Percentiles rank a stretch among this genome's conserved stretches.
Conservation (phyloP, 305 asterid species). For the Solanum hybrid region DNA sequence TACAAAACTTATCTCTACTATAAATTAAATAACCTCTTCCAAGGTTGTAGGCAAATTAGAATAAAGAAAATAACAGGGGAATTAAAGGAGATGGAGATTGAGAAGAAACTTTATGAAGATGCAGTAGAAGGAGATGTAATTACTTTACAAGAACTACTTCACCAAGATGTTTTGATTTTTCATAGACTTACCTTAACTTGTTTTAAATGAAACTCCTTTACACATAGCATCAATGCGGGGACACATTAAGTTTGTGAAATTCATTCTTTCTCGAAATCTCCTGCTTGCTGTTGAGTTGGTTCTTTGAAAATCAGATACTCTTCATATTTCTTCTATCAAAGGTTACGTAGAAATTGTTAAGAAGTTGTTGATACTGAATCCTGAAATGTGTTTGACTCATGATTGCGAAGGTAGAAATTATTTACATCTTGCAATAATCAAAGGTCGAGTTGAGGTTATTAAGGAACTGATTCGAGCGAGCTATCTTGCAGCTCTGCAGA, state of each 20-base stretch:
- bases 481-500: slow-evolving; percentile 26
- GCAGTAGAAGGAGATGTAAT: slow-evolving; percentile 15
- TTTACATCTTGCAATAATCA: slow-evolving; percentile 37
- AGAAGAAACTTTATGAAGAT: slow-evolving; percentile 18
- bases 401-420: slow-evolving; percentile 36
- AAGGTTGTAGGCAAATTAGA: neutral
- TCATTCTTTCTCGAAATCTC: slow-evolving; percentile 13
- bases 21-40: no score
- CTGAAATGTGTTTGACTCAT: slow-evolving; percentile 25
- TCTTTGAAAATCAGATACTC: slow-evolving; percentile 20
- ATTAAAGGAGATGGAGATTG: slow-evolving; percentile 12
- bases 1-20: neutral
- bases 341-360: slow-evolving; percentile 17
- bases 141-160: slow-evolving; percentile 9
- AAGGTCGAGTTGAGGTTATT: slow-evolving; percentile 20
- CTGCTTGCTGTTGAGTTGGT: slow-evolving; percentile 21
- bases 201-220: slow-evolving; percentile 26
- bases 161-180: slow-evolving; percentile 17
- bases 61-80: neutral
- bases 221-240: slow-evolving; percentile 27
- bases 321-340: slow-evolving; percentile 22
- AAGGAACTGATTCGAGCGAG: slow-evolving; percentile 2
- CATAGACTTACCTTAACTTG: slow-evolving; percentile 22
- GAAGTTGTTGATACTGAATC: slow-evolving; percentile 6
- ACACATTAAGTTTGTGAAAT: slow-evolving; percentile 16